Conservation (phyloP, 2,329 filamentous ascomycete species). For the Seiridium cupressi region DNA sequence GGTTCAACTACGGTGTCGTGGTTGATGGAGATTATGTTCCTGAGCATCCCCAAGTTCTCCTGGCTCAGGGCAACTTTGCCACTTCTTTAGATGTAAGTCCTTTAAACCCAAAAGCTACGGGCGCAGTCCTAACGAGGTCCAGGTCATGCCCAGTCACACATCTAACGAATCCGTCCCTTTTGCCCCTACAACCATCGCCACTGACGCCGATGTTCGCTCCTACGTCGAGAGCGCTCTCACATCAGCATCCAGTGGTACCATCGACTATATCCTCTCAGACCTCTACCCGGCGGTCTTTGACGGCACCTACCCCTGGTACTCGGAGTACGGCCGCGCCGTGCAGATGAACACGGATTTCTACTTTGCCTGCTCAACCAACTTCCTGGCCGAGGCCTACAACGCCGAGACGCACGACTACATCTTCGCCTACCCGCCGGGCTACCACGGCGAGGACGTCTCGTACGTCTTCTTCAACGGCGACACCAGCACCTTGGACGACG, state of each 20-base stretch:
- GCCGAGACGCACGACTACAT: slow-evolving; percentile 49
- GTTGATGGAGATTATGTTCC: slow-evolving; percentile 4
- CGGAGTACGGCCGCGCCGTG: slow-evolving; percentile 37
- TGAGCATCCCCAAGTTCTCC: background rate
- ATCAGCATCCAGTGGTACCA: slow-evolving; percentile 14
- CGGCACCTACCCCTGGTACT: slow-evolving; percentile 39
- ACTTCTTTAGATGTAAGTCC: background rate
- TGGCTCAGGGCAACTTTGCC: background rate
- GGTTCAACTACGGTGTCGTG: slow-evolving; percentile 3
- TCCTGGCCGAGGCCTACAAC: slow-evolving; percentile 41
- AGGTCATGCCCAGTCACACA: slow-evolving; percentile 30
- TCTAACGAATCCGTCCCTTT: slow-evolving; percentile 47
- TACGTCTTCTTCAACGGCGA: slow-evolving; percentile 51
- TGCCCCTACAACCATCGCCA: slow-evolving; percentile 37
- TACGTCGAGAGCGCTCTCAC: slow-evolving; percentile 13
- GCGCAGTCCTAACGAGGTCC: background rate
- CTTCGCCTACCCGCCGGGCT: slow-evolving; percentile 49
- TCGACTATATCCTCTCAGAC: slow-evolving; percentile 38
- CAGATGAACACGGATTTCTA: slow-evolving; percentile 39
- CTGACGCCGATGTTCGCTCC: slow-evolving; percentile 22
- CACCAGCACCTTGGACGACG: slow-evolving; percentile 21
- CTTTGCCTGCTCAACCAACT: slow-evolving; percentile 52
- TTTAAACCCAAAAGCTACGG: background rate
- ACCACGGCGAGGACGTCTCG: slow-evolving; percentile 50
- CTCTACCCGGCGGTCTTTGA: slow-evolving; percentile 49